A percentile compares a stretch with the other conserved stretches of the same genome.
Conservation (phyloP, 495 filamentous ascomycete genomes). For the Parachaetomium inaequale region DNA sequence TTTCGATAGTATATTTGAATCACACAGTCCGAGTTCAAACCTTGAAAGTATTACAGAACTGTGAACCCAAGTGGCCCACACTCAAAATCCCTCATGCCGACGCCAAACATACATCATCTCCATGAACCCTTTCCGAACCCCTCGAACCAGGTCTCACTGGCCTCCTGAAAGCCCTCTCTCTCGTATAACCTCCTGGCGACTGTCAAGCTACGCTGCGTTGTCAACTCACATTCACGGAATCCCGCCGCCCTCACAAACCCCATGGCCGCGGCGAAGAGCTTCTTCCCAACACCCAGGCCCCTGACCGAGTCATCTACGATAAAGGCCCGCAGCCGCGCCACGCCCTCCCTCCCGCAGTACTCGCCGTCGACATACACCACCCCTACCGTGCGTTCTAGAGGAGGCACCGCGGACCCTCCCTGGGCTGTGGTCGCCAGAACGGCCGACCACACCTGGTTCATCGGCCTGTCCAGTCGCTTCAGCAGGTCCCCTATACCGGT, state of each 20-base stretch:
- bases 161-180: slow-evolving; percentile 23
- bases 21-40: too few relatives aligned
- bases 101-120: slow-evolving; percentile 25
- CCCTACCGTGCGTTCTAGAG: slow-evolving; percentile 25
- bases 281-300: slow-evolving; percentile 28
- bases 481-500: slow-evolving; percentile 19
- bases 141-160: slow-evolving; percentile 11
- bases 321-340: slow-evolving; percentile 30
- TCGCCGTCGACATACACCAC: slow-evolving; percentile 34
- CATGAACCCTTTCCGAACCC: slow-evolving; percentile 11
- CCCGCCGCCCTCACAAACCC: slow-evolving; percentile 27
- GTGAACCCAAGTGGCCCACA: too few relatives aligned
- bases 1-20: background rate
- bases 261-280: slow-evolving; percentile 30
- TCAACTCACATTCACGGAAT: slow-evolving; percentile 28
- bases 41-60: too few relatives aligned
- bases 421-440: slow-evolving; percentile 12
- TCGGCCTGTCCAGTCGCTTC: slow-evolving; percentile 20
- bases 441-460: slow-evolving; percentile 31
- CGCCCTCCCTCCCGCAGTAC: slow-evolving; percentile 2
- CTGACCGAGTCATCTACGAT: slow-evolving; percentile 30
- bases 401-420: background rate
- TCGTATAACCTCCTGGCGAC: slow-evolving; percentile 30
- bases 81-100: background rate
- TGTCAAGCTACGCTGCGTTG: slow-evolving; percentile 22